A percentile compares a stretch with the other conserved stretches of the same genome.
phyloP scores from a whole-genome alignment of 305 asterid genomes.

The Fraxinus sp. region DNA sequence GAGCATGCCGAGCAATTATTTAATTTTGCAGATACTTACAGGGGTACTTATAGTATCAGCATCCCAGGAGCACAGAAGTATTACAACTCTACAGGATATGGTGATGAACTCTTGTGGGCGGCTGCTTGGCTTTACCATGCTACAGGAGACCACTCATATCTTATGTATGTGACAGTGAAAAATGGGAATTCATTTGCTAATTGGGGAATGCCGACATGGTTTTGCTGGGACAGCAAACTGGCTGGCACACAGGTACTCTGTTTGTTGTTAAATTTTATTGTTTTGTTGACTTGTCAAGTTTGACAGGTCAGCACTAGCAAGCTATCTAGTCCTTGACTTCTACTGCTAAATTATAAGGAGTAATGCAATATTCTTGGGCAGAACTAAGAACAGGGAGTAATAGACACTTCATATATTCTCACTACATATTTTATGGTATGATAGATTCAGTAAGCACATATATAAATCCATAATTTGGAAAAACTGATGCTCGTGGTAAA shows the following conservation, averaged over 20 bases:
- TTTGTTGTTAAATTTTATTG: background rate
- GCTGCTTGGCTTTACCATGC: conserved; percentile 84
- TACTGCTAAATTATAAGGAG: background rate
- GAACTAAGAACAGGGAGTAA: background rate
- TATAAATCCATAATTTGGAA: background rate
- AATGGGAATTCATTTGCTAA: conserved; percentile 47
- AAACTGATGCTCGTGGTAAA: background rate
- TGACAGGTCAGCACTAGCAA: background rate
- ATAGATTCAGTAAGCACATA: background rate
- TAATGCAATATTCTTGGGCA: background rate
- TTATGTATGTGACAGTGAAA: conserved; percentile 36
- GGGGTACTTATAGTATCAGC: conserved; percentile 52
- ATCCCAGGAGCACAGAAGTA: conserved; percentile 45
- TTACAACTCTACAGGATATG: conserved; percentile 63
- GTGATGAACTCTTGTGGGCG: conserved; percentile 78
- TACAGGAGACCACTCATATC: conserved; percentile 42
- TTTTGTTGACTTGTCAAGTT: background rate
- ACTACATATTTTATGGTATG: background rate
- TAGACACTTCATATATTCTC: background rate
- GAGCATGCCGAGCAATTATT: conserved; percentile 53
- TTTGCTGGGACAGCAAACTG: conserved; percentile 64
- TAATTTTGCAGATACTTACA: conserved; percentile 54
- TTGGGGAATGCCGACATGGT: conserved; percentile 57
- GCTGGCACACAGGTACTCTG: conserved; percentile 60
- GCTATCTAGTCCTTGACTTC: background rate